Evolutionary conservation across 495 filamentous ascomycete species (phyloP), one percentile per base, ranked within the genome.

Genomic region (Trichocladium uniseriatum): DNA sequence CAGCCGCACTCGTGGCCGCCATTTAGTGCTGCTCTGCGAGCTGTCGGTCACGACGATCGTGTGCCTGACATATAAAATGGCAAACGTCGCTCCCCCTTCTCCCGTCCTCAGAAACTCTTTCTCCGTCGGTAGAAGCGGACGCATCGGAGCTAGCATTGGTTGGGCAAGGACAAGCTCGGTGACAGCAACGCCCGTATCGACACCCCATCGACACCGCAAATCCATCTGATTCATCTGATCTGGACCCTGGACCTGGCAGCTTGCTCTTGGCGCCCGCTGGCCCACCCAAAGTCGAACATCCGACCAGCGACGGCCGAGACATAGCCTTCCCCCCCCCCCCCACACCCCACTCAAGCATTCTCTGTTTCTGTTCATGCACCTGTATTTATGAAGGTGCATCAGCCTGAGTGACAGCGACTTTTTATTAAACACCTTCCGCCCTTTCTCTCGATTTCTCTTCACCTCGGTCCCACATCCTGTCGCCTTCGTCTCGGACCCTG

Each of bases 191-290:
- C 24, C n/a, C n/a, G n/a, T n/a, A n/a, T n/a, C n/a, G n/a, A n/a
- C n/a, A n/a, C n/a, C n/a, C n/a, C n/a, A 1, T 43, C 51, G 45
- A 53, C 51, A 49, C 40, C 45, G 44, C 51, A 54, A 45, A 49
- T 43, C n/a, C n/a, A n/a, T n/a, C n/a, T n/a, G n/a, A n/a, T 48
- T 41, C 47, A 43, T 40, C 46, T 46, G 34, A 45, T 22, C 52
- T 38, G 20, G 37, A 29, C 38, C 34, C 42, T 29, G 35, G 46
- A 27, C 24, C 24, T 27, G 24, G 24, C 24, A 27, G n/a, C n/a
- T n/a, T 27, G 8, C 21, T 22, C 29, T 50, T 40, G 24, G 27
- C 34, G 11, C 18, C 38, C 20, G 19, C 28, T 32, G 32, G 15
- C 27, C 43, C 53, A 47, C 18, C n/a, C 22, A 7, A 38, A 5